A percentile compares a stretch with the other conserved stretches of the same genome.
Conservation (phyloP, 139 green algal genomes). For the Chlamydomonas schloesseri region DNA sequence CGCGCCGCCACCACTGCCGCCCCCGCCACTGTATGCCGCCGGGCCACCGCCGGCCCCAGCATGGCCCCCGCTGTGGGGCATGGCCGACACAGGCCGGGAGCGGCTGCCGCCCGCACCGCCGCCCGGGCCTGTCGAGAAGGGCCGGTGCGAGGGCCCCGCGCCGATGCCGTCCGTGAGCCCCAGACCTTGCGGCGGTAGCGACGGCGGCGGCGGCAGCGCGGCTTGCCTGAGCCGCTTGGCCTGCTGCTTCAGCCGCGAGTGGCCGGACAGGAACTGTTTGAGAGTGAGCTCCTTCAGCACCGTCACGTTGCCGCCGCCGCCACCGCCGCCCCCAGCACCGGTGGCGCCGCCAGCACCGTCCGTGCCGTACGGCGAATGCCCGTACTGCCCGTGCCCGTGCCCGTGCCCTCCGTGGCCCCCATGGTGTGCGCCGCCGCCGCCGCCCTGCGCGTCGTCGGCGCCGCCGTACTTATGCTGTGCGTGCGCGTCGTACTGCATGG, state of each 20-base stretch:
- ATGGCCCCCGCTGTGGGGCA: too few species aligned
- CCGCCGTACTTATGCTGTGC: too few species aligned
- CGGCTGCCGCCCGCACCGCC: neutral
- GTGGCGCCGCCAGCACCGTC: neutral
- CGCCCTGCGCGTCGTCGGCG: neutral
- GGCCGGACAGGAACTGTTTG: conserved; percentile 39
- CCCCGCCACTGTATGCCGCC: neutral
- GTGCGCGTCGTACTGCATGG: neutral
- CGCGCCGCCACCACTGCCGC: neutral
- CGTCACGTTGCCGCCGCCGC: neutral
- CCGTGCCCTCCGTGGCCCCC: too few species aligned
- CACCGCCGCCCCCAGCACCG: neutral
- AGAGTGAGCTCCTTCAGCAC: conserved; percentile 41
- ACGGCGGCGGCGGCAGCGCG: neutral
- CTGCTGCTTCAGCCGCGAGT: conserved; percentile 43
- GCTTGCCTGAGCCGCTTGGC: neutral
- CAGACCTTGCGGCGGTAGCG: neutral
- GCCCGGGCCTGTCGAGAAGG: neutral
- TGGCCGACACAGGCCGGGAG: neutral
- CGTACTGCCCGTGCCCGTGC: too few species aligned
- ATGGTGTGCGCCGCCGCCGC: too few species aligned
- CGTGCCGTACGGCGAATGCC: neutral
- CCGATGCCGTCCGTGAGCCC: neutral
- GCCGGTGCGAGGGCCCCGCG: neutral
- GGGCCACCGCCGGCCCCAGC: neutral